These are phyloP conservation scores for Steccherinum ochraceum DNA, from an alignment of 768 basidiomycete species.

Conservation along the genomic window DNA sequence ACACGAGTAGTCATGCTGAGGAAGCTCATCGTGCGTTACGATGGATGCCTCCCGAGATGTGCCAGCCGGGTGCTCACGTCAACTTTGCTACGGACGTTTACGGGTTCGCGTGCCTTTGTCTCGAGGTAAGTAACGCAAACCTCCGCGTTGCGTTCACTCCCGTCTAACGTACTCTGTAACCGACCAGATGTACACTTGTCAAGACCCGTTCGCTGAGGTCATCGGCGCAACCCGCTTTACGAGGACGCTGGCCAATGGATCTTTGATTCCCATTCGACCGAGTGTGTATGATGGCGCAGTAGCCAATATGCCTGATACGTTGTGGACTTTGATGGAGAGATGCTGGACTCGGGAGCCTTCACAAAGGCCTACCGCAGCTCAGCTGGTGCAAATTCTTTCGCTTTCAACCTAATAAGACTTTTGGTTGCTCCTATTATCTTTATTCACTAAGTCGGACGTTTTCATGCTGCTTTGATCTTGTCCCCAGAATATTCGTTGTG, in stretches of 20 bases:
- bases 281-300: neutral
- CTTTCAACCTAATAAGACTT: neutral
- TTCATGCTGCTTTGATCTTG: too few species aligned
- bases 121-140: too few species aligned
- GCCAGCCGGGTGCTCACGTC: neutral
- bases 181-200: neutral
- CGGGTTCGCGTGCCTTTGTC: slow-evolving; percentile 1
- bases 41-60: slow-evolving; percentile 6
- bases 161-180: neutral
- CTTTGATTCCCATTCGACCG: neutral
- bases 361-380: neutral
- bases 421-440: neutral
- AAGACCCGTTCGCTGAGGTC: neutral
- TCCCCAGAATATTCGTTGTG: too few species aligned
- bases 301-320: neutral
- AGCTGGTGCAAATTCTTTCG: neutral
- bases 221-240: neutral
- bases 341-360: neutral
- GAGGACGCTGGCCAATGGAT: neutral
- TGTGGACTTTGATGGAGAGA: neutral
- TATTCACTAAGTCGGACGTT: too few species aligned
- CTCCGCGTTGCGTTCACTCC: neutral
- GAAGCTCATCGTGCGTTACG: neutral
- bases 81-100: neutral
- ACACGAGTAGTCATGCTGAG: neutral